A percentile compares a stretch with the other conserved stretches of the same genome.
Evolutionary conservation across 306 rosid genomes (phyloP).

Genomic region (barrel medic (Medicago truncatula)): DNA sequence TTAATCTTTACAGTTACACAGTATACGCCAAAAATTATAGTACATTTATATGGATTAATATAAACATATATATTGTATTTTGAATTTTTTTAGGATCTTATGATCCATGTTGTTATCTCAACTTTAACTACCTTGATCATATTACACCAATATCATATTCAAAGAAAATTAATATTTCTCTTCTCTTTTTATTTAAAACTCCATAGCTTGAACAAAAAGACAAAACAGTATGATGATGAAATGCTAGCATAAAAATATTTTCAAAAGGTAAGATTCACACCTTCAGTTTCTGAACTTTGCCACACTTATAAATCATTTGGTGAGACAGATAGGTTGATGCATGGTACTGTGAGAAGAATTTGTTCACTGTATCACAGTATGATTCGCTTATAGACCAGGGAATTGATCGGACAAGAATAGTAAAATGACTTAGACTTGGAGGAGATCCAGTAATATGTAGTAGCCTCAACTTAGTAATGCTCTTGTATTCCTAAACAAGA

Average conservation of each 20-base stretch:
- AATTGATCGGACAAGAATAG: slow-evolving; percentile 84
- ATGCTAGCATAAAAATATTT: neutral
- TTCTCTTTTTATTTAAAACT: neutral
- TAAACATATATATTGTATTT: neutral
- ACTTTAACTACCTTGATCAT: neutral
- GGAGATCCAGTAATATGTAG: slow-evolving; percentile 64
- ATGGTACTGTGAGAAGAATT: slow-evolving; percentile 74
- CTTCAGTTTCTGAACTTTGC: slow-evolving; percentile 80
- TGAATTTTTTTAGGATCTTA: neutral
- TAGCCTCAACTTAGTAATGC: slow-evolving; percentile 77
- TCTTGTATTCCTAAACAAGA: slow-evolving; percentile 70
- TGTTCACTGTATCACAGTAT: slow-evolving; percentile 66
- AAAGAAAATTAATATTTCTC: neutral
- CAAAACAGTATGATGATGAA: slow-evolving; percentile 3
- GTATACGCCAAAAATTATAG: neutral
- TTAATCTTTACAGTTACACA: neutral
- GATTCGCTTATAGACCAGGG: slow-evolving; percentile 72
- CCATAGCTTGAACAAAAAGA: neutral
- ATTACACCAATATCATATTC: neutral
- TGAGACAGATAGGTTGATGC: slow-evolving; percentile 84
- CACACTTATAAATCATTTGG: slow-evolving; percentile 80
- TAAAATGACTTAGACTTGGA: slow-evolving; percentile 78
- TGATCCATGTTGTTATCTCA: slow-evolving; percentile 6
- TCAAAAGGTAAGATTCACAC: slow-evolving; percentile 49
- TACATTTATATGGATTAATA: neutral